phyloP scores from a whole-genome alignment of 805 yeast species.

The Yamadazyma paraphyllophila region DNA sequence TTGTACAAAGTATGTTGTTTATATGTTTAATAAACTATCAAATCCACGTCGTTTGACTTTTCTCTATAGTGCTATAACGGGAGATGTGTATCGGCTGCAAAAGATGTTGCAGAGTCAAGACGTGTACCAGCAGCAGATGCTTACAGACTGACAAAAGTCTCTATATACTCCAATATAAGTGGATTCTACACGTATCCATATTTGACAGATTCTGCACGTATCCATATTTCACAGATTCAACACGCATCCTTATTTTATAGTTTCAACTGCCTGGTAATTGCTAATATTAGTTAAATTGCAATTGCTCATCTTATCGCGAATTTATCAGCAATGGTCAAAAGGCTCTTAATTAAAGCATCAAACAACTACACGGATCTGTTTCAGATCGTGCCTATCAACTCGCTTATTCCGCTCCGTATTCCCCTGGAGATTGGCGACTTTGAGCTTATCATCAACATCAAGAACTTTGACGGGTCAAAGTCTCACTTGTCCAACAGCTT shows the following conservation, averaged over 20 bases:
- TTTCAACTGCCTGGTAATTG: not conserved
- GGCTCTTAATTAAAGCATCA: slow-evolving; percentile 33
- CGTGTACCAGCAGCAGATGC: no score
- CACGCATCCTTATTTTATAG: no score
- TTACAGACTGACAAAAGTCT: no score
- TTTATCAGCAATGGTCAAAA: slow-evolving; percentile 19
- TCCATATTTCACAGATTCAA: no score
- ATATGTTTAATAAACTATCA: no score
- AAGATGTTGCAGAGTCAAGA: no score
- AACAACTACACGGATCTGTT: slow-evolving; percentile 22
- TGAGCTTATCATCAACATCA: slow-evolving; percentile 41
- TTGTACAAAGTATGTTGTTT: not conserved
- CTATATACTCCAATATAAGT: no score
- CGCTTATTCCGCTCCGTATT: slow-evolving; percentile 35
- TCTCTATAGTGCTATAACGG: no score
- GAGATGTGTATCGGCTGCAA: no score
- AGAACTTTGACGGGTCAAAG: slow-evolving; percentile 45
- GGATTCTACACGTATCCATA: no score
- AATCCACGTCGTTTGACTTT: no score
- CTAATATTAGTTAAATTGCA: not conserved
- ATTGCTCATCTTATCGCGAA: not conserved
- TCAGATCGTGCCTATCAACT: slow-evolving; percentile 44
- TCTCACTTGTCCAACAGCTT: slow-evolving; percentile 34
- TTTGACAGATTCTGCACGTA: no score
- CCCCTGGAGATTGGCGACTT: slow-evolving; percentile 39